A percentile compares a stretch with the other conserved stretches of the same genome.
Evolutionary conservation across 2,329 filamentous ascomycete genomes (phyloP).

Genomic region (Parascedosporium putredinis): DNA sequence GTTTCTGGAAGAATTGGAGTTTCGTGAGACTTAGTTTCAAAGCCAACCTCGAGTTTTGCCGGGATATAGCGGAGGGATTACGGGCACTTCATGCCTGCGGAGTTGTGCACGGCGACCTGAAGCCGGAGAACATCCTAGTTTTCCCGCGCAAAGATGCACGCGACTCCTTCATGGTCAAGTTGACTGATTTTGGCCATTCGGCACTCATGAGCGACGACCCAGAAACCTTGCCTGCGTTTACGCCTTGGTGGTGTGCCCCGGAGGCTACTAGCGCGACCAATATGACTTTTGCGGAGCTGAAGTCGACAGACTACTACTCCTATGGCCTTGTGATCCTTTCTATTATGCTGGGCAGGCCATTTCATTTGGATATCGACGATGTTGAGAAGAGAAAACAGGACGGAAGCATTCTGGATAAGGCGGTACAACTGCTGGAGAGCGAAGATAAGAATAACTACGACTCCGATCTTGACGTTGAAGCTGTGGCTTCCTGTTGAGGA

Average conservation of each 20-base stretch:
- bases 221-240: neutral
- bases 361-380: neutral
- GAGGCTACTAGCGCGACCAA: neutral
- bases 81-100: neutral
- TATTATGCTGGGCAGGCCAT: neutral
- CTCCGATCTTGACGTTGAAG: neutral
- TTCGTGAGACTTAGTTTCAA: neutral
- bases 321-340: neutral
- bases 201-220: neutral
- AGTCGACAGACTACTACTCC: neutral
- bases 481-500: neutral
- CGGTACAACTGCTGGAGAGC: neutral
- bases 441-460: neutral
- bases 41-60: neutral
- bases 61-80: neutral
- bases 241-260: neutral
- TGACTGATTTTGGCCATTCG: neutral
- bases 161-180: neutral
- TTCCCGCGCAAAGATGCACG: neutral
- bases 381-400: neutral
- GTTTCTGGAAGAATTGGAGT: neutral
- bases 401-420: neutral
- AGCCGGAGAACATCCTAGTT: neutral
- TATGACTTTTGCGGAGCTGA: neutral
- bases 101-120: neutral